Evolutionary conservation across 1,284 basidiomycete species (phyloP).

Genomic region (Heterobasidion parviporum): DNA sequence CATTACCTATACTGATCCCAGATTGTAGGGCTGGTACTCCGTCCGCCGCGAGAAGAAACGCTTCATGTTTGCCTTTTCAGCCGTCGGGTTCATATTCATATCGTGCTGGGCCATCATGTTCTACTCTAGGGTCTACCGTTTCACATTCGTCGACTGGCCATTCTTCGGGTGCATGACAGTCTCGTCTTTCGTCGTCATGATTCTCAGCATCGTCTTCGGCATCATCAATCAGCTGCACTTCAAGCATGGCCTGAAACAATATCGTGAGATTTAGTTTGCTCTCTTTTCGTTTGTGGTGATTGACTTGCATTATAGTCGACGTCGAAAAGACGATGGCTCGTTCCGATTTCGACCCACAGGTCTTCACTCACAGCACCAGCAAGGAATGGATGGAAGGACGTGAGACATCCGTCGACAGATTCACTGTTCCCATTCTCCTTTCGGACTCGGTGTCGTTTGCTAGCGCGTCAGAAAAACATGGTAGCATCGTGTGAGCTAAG

Average conservation of each 20-base stretch:
- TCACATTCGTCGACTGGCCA: slow-evolving; percentile 50
- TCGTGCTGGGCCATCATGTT: slow-evolving; percentile 43
- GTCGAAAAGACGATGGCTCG: not conserved
- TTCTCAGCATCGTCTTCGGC: slow-evolving; percentile 35
- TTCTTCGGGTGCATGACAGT: slow-evolving; percentile 41
- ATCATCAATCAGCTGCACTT: slow-evolving; percentile 42
- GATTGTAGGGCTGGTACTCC: slow-evolving; percentile 42
- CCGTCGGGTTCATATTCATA: slow-evolving; percentile 29
- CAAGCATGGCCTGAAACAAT: slow-evolving; percentile 10
- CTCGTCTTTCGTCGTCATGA: slow-evolving; percentile 37
- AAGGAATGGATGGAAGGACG: not conserved
- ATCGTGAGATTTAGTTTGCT: not conserved
- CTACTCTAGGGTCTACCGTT: slow-evolving; percentile 38
- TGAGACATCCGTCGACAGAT: not conserved
- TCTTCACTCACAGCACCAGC: not conserved
- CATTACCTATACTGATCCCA: not conserved
- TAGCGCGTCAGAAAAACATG: not conserved
- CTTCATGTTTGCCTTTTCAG: slow-evolving; percentile 36
- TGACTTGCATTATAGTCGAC: not conserved
- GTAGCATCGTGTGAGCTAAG: too few relatives aligned
- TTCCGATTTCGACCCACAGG: not conserved
- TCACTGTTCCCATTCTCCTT: not conserved
- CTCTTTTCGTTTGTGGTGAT: not conserved
- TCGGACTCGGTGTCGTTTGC: not conserved
- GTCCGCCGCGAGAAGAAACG: slow-evolving; percentile 36